Percentiles rank a stretch among this genome's conserved stretches.
phyloP scores from a whole-genome alignment of 208 protist species.

The Trichomonas vaginalis region DNA sequence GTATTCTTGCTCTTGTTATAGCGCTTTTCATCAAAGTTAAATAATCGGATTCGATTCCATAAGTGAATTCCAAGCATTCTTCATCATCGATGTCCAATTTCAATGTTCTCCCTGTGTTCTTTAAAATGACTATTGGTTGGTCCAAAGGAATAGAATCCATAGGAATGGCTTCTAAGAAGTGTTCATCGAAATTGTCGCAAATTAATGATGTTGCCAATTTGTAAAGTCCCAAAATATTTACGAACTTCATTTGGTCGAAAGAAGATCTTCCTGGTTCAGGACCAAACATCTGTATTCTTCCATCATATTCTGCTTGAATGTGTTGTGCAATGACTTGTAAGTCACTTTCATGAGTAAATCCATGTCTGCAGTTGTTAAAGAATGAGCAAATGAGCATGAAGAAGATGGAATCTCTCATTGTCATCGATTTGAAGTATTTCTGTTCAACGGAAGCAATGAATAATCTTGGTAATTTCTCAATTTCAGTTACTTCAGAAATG shows the following conservation, averaged over 20 bases:
- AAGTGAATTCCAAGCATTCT: neutral
- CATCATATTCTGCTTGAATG: neutral
- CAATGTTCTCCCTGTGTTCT: neutral
- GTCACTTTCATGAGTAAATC: neutral
- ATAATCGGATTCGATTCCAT: neutral
- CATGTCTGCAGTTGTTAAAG: neutral
- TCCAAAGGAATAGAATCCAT: neutral
- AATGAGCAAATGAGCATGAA: neutral
- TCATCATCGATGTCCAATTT: neutral
- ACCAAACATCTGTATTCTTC: neutral
- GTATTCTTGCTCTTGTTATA: neutral
- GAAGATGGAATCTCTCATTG: neutral
- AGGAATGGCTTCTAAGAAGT: neutral
- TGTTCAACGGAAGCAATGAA: neutral
- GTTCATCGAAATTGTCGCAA: neutral
- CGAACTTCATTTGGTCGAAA: neutral
- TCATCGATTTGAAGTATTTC: neutral
- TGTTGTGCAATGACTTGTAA: neutral
- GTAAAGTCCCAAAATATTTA: neutral
- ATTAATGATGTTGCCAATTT: neutral
- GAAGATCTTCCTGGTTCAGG: neutral
- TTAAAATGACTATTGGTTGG: neutral
- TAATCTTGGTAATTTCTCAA: neutral
- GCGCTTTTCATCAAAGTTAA: neutral
- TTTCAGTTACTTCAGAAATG: neutral